These are phyloP conservation scores for Candida labiduridarum DNA, from an alignment of 1,139 yeast species.

Conservation along the genomic window DNA sequence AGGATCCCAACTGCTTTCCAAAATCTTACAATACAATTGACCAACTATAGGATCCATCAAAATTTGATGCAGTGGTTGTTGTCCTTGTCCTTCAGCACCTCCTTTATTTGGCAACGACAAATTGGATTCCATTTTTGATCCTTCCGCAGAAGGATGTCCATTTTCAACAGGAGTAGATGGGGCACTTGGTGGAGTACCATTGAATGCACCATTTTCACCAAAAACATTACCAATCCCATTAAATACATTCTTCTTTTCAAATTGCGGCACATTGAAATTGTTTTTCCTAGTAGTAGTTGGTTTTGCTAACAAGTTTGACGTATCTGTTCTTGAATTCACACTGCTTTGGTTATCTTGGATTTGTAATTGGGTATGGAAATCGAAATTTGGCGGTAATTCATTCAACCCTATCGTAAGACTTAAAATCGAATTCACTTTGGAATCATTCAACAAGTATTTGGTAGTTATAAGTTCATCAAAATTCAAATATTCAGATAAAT, in stretches of 20 bases:
- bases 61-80: constrained; percentile 15
- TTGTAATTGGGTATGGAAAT: constrained; percentile 45
- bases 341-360: constrained; percentile 28
- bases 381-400: constrained; percentile 45
- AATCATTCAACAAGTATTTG: constrained; percentile 69
- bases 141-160: not conserved
- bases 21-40: constrained; percentile 59
- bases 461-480: constrained; percentile 54
- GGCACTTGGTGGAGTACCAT: not conserved
- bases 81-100: not conserved
- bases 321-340: constrained; percentile 10
- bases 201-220: constrained; percentile 13
- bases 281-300: constrained; percentile 8
- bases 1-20: constrained; percentile 78
- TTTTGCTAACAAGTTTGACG: constrained; percentile 2
- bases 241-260: constrained; percentile 41
- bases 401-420: constrained; percentile 45
- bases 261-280: constrained; percentile 37
- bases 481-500: constrained; percentile 72
- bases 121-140: not conserved
- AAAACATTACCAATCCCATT: constrained; percentile 45
- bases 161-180: constrained; percentile 4
- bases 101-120: not conserved
- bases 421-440: constrained; percentile 80
- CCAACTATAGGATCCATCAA: constrained; percentile 55